A percentile compares a stretch with the other conserved stretches of the same genome.
These are phyloP conservation scores for Echinochloa phyllopogon DNA, from an alignment of 176 grass and related monocot genomes.

Conservation along the genomic window DNA sequence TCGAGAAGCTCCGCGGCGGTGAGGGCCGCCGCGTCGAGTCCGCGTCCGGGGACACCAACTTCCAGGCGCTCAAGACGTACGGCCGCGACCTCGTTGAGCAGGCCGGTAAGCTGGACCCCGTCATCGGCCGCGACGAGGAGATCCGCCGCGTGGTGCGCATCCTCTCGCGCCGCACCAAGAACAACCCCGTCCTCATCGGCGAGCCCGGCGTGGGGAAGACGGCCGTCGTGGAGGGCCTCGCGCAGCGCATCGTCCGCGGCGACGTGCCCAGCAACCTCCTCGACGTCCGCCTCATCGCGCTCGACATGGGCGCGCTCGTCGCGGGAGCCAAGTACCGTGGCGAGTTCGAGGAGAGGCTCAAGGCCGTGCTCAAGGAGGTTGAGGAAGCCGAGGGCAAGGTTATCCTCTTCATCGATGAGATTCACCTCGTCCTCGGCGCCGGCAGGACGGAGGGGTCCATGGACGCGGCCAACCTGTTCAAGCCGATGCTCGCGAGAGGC, in stretches of 20 bases:
- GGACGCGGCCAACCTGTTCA: conserved; percentile 67
- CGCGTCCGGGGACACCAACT: conserved; percentile 55
- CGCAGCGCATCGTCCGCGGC: conserved; percentile 64
- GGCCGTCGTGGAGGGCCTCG: conserved; percentile 72
- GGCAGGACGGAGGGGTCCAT: conserved; percentile 56
- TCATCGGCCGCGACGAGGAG: conserved; percentile 73
- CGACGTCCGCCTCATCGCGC: conserved; percentile 59
- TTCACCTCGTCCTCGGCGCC: conserved; percentile 65
- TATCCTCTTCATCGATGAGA: conserved; percentile 79
- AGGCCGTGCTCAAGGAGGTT: conserved; percentile 74
- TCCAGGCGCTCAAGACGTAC: conserved; percentile 70
- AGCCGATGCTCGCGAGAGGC: conserved; percentile 66
- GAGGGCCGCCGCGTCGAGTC: conserved; percentile 50
- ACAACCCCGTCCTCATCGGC: conserved; percentile 68
- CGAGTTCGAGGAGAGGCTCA: conserved; percentile 66
- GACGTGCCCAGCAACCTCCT: conserved; percentile 63
- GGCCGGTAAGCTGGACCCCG: conserved; percentile 69
- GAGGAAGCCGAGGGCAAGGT: conserved; percentile 73
- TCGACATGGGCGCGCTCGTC: conserved; percentile 63
- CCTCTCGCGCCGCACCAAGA: conserved; percentile 57
- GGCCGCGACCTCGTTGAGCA: conserved; percentile 71
- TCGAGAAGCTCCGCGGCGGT: conserved; percentile 64
- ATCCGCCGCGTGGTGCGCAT: conserved; percentile 64
- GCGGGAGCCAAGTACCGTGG: conserved; percentile 64
- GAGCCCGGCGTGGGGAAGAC: conserved; percentile 81